Percentiles rank a stretch among this genome's conserved stretches.
Evolutionary conservation across 2,329 filamentous ascomycete species (phyloP).

Genomic region (Fusarium fracticaudum): DNA sequence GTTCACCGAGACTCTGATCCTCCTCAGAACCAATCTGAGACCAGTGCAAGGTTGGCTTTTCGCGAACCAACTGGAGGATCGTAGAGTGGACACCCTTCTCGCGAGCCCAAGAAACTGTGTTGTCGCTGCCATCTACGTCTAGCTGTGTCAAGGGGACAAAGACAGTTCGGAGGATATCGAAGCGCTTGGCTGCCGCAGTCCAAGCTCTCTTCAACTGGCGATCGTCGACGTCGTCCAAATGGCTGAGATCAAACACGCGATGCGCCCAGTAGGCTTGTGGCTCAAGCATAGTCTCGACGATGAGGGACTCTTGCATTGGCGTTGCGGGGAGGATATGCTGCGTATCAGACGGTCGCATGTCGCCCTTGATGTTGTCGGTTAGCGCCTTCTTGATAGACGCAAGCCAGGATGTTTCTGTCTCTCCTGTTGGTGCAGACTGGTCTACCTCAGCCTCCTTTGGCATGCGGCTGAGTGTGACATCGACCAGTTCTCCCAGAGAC

Average conservation of each 20-base stretch:
- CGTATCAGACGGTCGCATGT: not conserved
- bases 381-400: not conserved
- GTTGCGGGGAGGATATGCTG: conserved; percentile 2
- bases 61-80: conserved; percentile 2
- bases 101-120: conserved; percentile 1
- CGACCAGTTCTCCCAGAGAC: not conserved
- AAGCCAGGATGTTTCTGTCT: not conserved
- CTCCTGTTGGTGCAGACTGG: fast-evolving
- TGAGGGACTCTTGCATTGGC: conserved; percentile 18
- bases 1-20: not conserved
- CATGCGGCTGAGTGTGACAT: conserved; percentile 1
- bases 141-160: conserved; percentile 13
- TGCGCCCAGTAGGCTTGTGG: conserved; percentile 24
- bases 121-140: not conserved
- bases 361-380: not conserved
- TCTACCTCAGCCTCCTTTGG: not conserved
- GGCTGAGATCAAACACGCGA: conserved; percentile 11
- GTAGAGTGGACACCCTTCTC: not conserved
- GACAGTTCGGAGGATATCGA: conserved; percentile 13
- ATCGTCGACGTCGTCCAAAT: not conserved
- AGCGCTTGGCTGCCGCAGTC: not conserved
- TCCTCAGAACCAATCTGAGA: not conserved
- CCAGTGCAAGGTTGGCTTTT: conserved; percentile 1
- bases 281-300: conserved; percentile 24
- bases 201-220: conserved; percentile 12